Conservation (phyloP, 495 filamentous ascomycete genomes). For the Elasticomyces elasticus region DNA sequence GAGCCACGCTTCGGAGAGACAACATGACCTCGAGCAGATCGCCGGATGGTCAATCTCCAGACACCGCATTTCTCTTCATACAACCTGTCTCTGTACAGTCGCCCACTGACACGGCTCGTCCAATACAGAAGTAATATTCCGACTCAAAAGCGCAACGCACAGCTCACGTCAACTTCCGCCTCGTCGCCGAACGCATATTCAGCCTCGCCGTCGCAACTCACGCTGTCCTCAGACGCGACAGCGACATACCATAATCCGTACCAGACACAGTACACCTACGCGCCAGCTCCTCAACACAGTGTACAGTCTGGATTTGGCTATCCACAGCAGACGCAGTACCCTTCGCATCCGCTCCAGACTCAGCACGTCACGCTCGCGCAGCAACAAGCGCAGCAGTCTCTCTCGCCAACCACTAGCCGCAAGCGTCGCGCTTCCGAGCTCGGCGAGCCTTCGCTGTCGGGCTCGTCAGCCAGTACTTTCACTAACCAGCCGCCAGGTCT, state of each 20-base stretch:
- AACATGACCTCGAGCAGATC: neutral
- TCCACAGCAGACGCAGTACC: constrained; percentile 8
- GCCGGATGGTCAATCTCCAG: too few species aligned
- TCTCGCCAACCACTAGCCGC: constrained; percentile 12
- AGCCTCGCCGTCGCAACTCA: constrained; percentile 24
- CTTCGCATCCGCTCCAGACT: constrained; percentile 9
- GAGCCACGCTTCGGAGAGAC: neutral
- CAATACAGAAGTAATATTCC: constrained; percentile 10
- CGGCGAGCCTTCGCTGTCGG: constrained; percentile 1
- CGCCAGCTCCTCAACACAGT: constrained; percentile 7
- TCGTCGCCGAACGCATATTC: constrained; percentile 13
- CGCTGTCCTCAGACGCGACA: constrained; percentile 18
- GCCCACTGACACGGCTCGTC: neutral
- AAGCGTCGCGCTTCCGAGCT: constrained; percentile 24
- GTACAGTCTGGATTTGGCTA: constrained; percentile 10
- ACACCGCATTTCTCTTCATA: neutral
- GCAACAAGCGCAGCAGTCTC: constrained; percentile 12
- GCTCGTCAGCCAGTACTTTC: constrained; percentile 19
- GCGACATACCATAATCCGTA: constrained; percentile 14
- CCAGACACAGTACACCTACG: constrained; percentile 12
- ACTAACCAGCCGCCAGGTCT: constrained; percentile 4
- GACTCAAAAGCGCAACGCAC: constrained; percentile 19
- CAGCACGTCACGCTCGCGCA: constrained; percentile 9
- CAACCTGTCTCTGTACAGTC: neutral
- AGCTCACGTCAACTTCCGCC: constrained; percentile 14